These are phyloP conservation scores for Heliocybe sulcata DNA, from an alignment of 1,284 basidiomycete species.

Conservation along the genomic window DNA sequence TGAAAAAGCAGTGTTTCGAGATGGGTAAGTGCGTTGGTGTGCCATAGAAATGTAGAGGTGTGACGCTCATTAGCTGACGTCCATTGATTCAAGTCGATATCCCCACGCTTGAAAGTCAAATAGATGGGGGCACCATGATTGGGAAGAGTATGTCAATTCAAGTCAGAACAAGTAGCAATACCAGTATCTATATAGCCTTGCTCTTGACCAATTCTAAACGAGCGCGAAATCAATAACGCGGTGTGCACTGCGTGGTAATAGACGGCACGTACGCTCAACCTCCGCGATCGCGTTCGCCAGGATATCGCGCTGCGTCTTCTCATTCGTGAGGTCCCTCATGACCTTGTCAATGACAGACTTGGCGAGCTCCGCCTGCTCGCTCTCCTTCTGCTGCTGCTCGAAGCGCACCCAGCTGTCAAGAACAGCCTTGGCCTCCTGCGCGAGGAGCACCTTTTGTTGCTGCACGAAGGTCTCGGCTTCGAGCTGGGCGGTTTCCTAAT, in stretches of 20 bases:
- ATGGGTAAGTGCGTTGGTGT: too few relatives aligned
- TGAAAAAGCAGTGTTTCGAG: too few relatives aligned
- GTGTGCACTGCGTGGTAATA: not conserved
- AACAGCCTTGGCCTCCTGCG: conserved; percentile 88
- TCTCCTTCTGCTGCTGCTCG: conserved; percentile 96
- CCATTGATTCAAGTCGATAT: too few relatives aligned
- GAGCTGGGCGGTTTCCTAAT: conserved; percentile 84
- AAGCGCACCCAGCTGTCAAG: conserved; percentile 98
- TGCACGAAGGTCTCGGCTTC: conserved; percentile 91
- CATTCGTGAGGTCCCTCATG: conserved; percentile 75
- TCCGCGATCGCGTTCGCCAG: conserved; percentile 81
- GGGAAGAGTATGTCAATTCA: not conserved
- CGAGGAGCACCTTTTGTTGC: conserved; percentile 83
- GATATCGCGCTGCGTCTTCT: conserved; percentile 92
- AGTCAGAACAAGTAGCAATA: not conserved
- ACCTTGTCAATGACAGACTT: conserved; percentile 86
- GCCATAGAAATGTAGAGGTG: too few relatives aligned
- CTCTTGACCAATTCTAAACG: conserved; percentile 59
- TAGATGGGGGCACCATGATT: too few relatives aligned
- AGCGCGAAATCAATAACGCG: not conserved
- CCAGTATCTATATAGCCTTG: conserved; percentile 48
- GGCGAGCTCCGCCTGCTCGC: conserved; percentile 88
- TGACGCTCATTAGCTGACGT: too few relatives aligned
- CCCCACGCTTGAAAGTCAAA: too few relatives aligned
- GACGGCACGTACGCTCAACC: conserved; percentile 80